phyloP scores from a whole-genome alignment of 2,329 filamentous ascomycete species.

The Saccharata proteae region DNA sequence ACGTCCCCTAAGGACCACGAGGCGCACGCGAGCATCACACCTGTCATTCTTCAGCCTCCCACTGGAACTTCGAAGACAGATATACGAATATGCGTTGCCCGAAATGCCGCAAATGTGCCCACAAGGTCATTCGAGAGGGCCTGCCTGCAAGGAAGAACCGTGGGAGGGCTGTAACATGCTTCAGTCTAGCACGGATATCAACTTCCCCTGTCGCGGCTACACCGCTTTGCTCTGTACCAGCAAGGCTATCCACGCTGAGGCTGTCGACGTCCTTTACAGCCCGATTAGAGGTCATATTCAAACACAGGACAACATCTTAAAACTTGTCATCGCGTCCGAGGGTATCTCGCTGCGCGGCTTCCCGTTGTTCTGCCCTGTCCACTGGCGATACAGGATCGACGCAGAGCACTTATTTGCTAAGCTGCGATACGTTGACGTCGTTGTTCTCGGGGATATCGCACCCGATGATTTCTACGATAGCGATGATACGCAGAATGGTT shows the following conservation, averaged over 20 bases:
- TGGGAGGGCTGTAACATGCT: not conserved
- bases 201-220: slow-evolving; percentile 1
- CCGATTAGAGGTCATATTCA: not conserved
- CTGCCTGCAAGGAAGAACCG: not conserved
- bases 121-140: not conserved
- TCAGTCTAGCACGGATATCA: not conserved
- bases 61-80: not conserved
- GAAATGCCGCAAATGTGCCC: not conserved
- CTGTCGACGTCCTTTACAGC: not conserved
- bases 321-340: not conserved
- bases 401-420: too few species aligned
- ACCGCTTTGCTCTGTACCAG: not conserved
- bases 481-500: too few species aligned
- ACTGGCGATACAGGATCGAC: not conserved
- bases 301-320: not conserved
- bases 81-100: slow-evolving; percentile 1
- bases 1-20: too few species aligned
- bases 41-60: not conserved
- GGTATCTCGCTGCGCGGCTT: not conserved
- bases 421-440: too few species aligned
- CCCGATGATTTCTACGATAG: too few species aligned
- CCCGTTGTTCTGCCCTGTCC: slow-evolving; percentile 1
- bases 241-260: not conserved
- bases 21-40: too few species aligned
- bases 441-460: too few species aligned